Base-by-base conservation (phyloP, 2,329 filamentous ascomycete species). In the Leptographium lundbergii region DNA sequence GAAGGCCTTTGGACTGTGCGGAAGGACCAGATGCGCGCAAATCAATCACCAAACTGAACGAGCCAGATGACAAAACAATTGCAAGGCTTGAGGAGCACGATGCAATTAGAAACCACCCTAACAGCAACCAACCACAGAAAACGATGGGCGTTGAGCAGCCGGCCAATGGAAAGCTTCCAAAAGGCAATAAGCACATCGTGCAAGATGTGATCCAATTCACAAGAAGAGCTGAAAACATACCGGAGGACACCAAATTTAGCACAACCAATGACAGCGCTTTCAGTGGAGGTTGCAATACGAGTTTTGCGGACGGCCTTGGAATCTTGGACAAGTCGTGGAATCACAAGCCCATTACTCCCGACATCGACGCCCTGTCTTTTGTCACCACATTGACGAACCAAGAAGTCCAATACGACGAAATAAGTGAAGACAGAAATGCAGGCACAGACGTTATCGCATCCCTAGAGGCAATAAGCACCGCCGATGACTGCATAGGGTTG, bases 341-440 rank as follows among this genome's bases (percentile, higher is more conserved):
- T 42, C 65, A 66, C 25, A 65, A 63, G 24, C 63, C 64, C 2
- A 56, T 64, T 24, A 62, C 67, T 2, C 61, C 63, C 9, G 67
- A 70, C 51, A 58, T 64, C 17, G 69, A 69, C 36, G 59, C 63
- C 0, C 60, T 60, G 52, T 67, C 66, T 5, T 66, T 64, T 58
- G 62, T 67, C n/a, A 67, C 64, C n/a, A 66, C 58, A 2, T 29
- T 66, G 14, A 59, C 63, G 10, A 62, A 61, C 22, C 63, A 64
- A 24, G 51, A 57, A 6, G 54, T 57, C 36, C 3, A 50, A 48
- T 14, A 27, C 27, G 17, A 11, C 11, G 13, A 6, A 3, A n/a
- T 11, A 11, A n/a, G 4, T 51, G 48, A 51, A 25, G 17, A 24
- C 48, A 51, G 48, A 51, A 27, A 25, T 24, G 24, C 11, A 11